A percentile compares a stretch with the other conserved stretches of the same genome.
These are phyloP conservation scores for Hypoxylon sp. DNA, from an alignment of 2,329 filamentous ascomycete genomes.

Conservation along the genomic window DNA sequence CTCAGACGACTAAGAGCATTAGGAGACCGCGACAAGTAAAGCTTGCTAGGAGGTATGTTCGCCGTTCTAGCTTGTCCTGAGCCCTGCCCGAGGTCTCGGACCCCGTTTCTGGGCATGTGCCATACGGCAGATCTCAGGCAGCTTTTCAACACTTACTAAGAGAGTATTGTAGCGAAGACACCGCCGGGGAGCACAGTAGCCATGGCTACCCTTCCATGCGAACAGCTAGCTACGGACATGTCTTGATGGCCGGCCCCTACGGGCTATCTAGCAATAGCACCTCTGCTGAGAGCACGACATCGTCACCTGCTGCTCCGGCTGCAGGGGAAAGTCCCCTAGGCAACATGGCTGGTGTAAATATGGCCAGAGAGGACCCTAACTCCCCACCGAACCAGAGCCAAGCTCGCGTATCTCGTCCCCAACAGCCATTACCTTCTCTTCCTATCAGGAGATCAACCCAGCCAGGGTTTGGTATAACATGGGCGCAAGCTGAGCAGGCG, in stretches of 20 bases:
- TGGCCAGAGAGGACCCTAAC: background rate
- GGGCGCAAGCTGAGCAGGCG: constrained; percentile 49
- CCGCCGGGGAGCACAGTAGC: background rate
- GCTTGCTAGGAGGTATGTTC: constrained; percentile 27
- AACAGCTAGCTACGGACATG: constrained; percentile 12
- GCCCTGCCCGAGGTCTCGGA: background rate
- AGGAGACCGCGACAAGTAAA: constrained; percentile 44
- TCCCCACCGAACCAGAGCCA: background rate
- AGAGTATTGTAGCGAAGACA: background rate
- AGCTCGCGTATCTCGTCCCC: background rate
- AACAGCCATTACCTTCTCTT: background rate
- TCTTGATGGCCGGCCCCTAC: constrained; percentile 15
- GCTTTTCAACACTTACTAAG: constrained; percentile 10
- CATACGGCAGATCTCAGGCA: background rate
- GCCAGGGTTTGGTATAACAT: constrained; percentile 50
- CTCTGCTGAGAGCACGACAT: constrained; percentile 7
- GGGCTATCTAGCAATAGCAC: background rate
- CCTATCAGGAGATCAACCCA: constrained; percentile 9
- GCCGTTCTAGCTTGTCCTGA: background rate
- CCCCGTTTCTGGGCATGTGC: background rate
- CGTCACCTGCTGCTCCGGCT: constrained; percentile 7
- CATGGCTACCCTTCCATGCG: background rate
- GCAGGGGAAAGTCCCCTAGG: constrained; percentile 1
- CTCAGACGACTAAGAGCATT: constrained; percentile 42
- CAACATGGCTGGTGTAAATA: background rate